A percentile compares a stretch with the other conserved stretches of the same genome.
Conservation (phyloP, 23 red algal species). For the Cyanidioschyzon merolae region DNA sequence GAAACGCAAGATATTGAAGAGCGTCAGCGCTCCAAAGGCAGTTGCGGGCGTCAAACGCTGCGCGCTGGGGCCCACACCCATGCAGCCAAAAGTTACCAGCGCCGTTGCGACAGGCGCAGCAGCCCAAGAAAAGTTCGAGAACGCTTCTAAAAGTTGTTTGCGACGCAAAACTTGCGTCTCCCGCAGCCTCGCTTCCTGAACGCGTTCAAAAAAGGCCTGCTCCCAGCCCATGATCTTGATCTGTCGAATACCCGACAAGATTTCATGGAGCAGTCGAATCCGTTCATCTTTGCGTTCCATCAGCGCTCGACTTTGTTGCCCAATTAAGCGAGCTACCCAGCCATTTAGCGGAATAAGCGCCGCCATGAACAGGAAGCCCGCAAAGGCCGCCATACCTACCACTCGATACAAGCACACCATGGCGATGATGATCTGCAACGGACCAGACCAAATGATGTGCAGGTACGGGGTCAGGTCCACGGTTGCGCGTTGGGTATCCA, state of each 20-base stretch:
- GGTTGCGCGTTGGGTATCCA: slow-evolving; percentile 21
- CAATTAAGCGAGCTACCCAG: not conserved
- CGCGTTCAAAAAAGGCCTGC: slow-evolving; percentile 17
- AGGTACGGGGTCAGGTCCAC: slow-evolving; percentile 26
- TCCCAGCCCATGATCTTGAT: slow-evolving; percentile 43
- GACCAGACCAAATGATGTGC: slow-evolving; percentile 35
- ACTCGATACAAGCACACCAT: slow-evolving; percentile 27
- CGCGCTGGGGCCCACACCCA: not conserved
- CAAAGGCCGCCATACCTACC: slow-evolving; percentile 24
- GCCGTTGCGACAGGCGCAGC: slow-evolving; percentile 23
- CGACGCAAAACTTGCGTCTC: slow-evolving; percentile 16
- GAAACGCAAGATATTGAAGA: slow-evolving; percentile 76
- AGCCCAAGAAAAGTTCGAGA: slow-evolving; percentile 26
- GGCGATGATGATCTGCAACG: slow-evolving; percentile 35
- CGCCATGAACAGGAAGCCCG: slow-evolving; percentile 27
- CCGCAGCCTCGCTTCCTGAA: slow-evolving; percentile 6
- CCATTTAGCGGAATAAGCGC: slow-evolving; percentile 31
- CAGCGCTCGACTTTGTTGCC: not conserved
- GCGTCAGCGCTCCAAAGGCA: slow-evolving; percentile 66
- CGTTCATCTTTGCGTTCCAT: slow-evolving; percentile 39
- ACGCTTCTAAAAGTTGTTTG: slow-evolving; percentile 18
- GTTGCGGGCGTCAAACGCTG: slow-evolving; percentile 19
- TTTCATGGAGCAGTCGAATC: slow-evolving; percentile 26
- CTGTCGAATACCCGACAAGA: slow-evolving; percentile 25
- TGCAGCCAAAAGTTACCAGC: slow-evolving; percentile 19